Evolutionary conservation across 306 rosid species (phyloP), one percentile per base, ranked within the genome.

Genomic region (Oemleria cerasiformis): DNA sequence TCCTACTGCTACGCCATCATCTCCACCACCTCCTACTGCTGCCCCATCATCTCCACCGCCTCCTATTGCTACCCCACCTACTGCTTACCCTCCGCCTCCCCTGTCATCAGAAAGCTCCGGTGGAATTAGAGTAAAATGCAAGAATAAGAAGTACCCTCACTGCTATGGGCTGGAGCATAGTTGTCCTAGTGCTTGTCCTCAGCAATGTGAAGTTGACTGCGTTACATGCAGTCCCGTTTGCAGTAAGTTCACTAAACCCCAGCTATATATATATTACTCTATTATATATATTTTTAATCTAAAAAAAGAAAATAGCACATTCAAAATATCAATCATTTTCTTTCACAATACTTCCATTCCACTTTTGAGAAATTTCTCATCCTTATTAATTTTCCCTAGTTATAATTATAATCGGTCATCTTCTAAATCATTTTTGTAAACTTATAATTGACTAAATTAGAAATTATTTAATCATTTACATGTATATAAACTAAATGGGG

Each of bases 181-280:
- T 59, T 80, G 84, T 60, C 80, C 84, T 5, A 66, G 68, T 38
- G 76, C 64, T 36, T 80, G 84, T 60, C 84, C 71, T 3, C 43
- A 75, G 2, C 70, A 80, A 21, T 80, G 84, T 23, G 70, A 71
- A 47, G 74, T 80, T 45, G 80, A 80, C 66, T 80, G 80, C 45
- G 71, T 71, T 15, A 80, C 74, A 12, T 80, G 84, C 47, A 75
- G 80, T 41, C 84, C 84, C 9, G 74, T 80, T 75, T 80, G 84
- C 16, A 58, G 84, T 80, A 51, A 71, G 76, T 59, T 63, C 45
- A 41, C 41, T 6, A 9, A 48, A 43, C 25, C 73, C 30, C 2
- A 25, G 30, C 30, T 25, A 25, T 25, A 25, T 25, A 25, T 25
- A 25, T 25, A 25, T 25, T 25, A 25, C 30, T 25, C 30, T 25